phyloP scores from a whole-genome alignment of 2,329 filamentous ascomycete genomes.

The Colletotrichum orbiculare region DNA sequence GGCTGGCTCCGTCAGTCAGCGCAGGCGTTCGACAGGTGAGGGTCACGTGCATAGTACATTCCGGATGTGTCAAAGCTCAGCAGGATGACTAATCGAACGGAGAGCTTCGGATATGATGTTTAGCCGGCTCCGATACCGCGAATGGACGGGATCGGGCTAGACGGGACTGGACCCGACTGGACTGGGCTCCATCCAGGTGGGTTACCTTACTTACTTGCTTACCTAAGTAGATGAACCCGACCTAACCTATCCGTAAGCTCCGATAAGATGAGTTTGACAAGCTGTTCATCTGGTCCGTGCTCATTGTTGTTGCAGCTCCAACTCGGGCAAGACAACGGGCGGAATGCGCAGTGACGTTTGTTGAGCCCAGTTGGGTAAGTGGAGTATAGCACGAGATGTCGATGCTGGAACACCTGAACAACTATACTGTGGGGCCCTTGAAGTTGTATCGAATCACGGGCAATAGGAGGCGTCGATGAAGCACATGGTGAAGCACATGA shows the following conservation, averaged over 20 bases:
- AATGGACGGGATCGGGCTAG: no score
- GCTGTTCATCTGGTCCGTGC: conserved; percentile 9
- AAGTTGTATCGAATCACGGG: background rate
- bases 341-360: conserved; percentile 33
- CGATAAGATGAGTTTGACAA: background rate
- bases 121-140: background rate
- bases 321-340: background rate
- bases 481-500: no score
- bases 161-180: no score
- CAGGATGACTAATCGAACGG: background rate
- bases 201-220: no score
- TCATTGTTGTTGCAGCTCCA: conserved; percentile 1
- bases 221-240: no score
- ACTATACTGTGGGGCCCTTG: conserved; percentile 16
- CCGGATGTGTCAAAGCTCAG: conserved; percentile 22
- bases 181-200: no score
- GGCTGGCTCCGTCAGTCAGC: conserved; percentile 30
- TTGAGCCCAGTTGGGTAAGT: conserved; percentile 21
- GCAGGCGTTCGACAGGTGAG: conserved; percentile 28
- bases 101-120: background rate
- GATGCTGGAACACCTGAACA: background rate
- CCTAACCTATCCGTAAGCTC: no score
- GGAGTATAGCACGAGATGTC: conserved; percentile 27
- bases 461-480: no score
- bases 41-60: conserved; percentile 20